These are phyloP conservation scores for Rubroboletus pulcherrimus DNA, from an alignment of 768 basidiomycete genomes.

Conservation along the genomic window DNA sequence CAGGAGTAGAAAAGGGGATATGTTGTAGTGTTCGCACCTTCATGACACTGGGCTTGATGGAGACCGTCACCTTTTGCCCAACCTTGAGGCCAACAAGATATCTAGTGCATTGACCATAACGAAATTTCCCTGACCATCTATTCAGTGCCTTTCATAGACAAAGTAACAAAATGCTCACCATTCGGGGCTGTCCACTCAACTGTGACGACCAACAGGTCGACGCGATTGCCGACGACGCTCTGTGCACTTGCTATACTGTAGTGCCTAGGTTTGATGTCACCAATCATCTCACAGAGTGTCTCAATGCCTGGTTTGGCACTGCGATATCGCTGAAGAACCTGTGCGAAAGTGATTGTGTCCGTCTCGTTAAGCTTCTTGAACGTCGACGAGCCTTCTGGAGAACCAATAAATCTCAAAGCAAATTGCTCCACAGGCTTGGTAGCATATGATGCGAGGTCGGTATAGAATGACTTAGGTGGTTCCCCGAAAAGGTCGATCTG, in stretches of 20 bases:
- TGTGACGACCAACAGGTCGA: conserved; percentile 93
- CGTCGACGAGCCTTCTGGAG: conserved; percentile 83
- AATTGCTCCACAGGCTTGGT: conserved; percentile 65
- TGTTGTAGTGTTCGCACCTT: conserved; percentile 53
- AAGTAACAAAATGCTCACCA: conserved; percentile 46
- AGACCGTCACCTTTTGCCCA: conserved; percentile 94
- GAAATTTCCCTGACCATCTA: conserved; percentile 51
- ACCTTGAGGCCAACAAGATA: conserved; percentile 81
- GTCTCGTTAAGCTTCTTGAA: conserved; percentile 96
- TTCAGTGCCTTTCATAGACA: conserved; percentile 2
- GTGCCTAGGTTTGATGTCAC: conserved; percentile 95
- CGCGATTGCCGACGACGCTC: conserved; percentile 89
- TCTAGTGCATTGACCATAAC: conserved; percentile 94
- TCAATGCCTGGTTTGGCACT: conserved; percentile 82
- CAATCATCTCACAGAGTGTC: conserved; percentile 81
- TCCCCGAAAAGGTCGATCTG: conserved; percentile 95
- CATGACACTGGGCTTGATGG: conserved; percentile 99
- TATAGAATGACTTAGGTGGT: conserved; percentile 94
- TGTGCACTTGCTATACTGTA: conserved; percentile 98
- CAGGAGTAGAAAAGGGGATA: not conserved
- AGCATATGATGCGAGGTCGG: conserved; percentile 78
- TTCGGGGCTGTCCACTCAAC: conserved; percentile 89
- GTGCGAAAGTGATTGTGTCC: conserved; percentile 92
- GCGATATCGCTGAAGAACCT: conserved; percentile 71
- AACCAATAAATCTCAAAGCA: conserved; percentile 86